These are phyloP conservation scores for Verticillium nonalfalfae DNA, from an alignment of 2,329 filamentous ascomycete species.

Conservation along the genomic window DNA sequence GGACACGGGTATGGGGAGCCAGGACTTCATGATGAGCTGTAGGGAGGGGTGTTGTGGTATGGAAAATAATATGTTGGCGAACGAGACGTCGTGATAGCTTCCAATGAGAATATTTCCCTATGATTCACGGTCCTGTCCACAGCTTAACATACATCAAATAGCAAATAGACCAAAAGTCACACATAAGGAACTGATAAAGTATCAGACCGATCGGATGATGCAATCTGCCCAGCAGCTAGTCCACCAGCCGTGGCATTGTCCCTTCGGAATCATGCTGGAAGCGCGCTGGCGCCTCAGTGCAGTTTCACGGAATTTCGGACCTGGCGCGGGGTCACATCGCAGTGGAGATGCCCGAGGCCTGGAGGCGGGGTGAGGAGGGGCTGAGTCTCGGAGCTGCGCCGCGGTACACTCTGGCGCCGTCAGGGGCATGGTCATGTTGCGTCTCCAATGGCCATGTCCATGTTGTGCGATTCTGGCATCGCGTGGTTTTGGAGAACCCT, in stretches of 20 bases:
- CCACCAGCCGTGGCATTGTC: not conserved
- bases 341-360: not conserved
- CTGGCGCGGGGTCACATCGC: not conserved
- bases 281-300: not conserved
- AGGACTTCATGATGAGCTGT: conserved; percentile 7
- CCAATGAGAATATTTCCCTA: not conserved
- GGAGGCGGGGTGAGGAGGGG: not conserved
- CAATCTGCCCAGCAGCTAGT: not conserved
- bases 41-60: not conserved
- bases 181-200: not conserved
- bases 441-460: too few species aligned
- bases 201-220: not conserved
- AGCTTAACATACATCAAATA: not conserved
- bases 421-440: not conserved
- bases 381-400: not conserved
- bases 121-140: not conserved
- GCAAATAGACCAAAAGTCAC: not conserved
- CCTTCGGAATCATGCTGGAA: not conserved
- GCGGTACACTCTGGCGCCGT: not conserved
- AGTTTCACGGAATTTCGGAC: not conserved
- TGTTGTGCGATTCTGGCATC: too few species aligned
- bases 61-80: not conserved
- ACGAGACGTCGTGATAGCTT: not conserved
- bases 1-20: conserved; percentile 5
- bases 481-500: not conserved